phyloP scores from a whole-genome alignment of 108 stramenopile species.

The Skeletonema potamos region DNA sequence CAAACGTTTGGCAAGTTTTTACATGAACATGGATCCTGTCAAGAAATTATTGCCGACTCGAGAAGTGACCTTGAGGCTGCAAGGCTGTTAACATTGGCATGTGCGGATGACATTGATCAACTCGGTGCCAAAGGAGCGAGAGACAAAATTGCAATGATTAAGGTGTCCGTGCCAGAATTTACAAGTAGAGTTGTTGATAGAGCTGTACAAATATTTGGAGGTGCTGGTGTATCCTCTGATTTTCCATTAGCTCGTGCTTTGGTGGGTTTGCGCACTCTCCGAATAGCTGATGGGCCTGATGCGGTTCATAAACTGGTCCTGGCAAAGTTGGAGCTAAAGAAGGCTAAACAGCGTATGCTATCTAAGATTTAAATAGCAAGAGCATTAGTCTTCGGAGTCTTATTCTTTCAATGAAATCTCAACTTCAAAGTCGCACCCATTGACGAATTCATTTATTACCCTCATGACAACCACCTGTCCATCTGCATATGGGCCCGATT shows the following conservation, averaged over 20 bases:
- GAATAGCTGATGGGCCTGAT: slow-evolving; percentile 98
- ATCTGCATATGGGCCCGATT: slow-evolving; percentile 12
- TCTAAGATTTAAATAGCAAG: slow-evolving; percentile 4
- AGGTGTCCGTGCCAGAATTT: slow-evolving; percentile 84
- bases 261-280: slow-evolving; percentile 80
- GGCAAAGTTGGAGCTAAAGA: slow-evolving; percentile 71
- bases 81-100: slow-evolving; percentile 71
- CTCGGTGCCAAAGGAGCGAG: slow-evolving; percentile 62
- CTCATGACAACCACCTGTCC: slow-evolving; percentile 18
- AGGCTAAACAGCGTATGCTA: slow-evolving; percentile 25
- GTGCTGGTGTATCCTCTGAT: slow-evolving; percentile 86
- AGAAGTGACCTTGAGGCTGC: slow-evolving; percentile 76
- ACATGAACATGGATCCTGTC: slow-evolving; percentile 76
- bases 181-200: slow-evolving; percentile 83
- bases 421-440: slow-evolving; percentile 25
- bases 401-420: not conserved
- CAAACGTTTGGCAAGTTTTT: slow-evolving; percentile 81
- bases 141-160: slow-evolving; percentile 83
- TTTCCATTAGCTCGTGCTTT: slow-evolving; percentile 75
- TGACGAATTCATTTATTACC: slow-evolving; percentile 27
- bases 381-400: not conserved
- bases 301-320: slow-evolving; percentile 87
- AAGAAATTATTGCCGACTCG: slow-evolving; percentile 84
- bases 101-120: slow-evolving; percentile 73
- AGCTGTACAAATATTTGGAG: slow-evolving; percentile 91